These are phyloP conservation scores for Ophiocordyceps unilateralis DNA, from an alignment of 2,329 filamentous ascomycete genomes.

Conservation along the genomic window DNA sequence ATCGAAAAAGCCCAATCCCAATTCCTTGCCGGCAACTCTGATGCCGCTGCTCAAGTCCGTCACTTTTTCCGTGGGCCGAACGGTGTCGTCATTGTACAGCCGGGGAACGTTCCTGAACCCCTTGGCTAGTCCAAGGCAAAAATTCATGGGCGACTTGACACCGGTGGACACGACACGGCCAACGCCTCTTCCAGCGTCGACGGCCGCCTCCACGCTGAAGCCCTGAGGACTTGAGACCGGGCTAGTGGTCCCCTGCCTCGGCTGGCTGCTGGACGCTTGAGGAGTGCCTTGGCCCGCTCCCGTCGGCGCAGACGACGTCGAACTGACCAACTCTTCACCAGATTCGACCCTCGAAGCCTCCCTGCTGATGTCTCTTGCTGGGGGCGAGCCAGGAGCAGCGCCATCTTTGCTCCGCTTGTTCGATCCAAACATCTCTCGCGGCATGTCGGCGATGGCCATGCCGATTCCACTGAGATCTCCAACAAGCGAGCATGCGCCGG, in stretches of 20 bases:
- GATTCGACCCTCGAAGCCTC: conserved; percentile 2
- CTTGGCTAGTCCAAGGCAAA: conserved; percentile 64
- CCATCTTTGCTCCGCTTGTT: conserved; percentile 9
- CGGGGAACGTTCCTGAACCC: conserved; percentile 80
- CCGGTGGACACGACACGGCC: conserved; percentile 58
- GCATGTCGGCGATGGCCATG: conserved; percentile 66
- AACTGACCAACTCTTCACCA: conserved; percentile 1
- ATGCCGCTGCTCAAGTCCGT: conserved; percentile 62
- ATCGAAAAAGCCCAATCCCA: conserved; percentile 63
- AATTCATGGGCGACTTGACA: conserved; percentile 67
- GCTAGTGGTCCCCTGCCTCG: conserved; percentile 5
- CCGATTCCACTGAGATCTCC: conserved; percentile 67
- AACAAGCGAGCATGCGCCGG: conserved; percentile 60
- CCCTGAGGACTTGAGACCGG: conserved; percentile 7
- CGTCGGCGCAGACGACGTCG: background rate
- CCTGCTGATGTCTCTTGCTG: conserved; percentile 2
- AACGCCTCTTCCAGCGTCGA: conserved; percentile 50
- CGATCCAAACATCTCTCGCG: conserved; percentile 35
- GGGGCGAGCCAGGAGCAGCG: conserved; percentile 1
- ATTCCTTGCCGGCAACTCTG: conserved; percentile 60
- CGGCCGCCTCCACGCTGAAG: conserved; percentile 34
- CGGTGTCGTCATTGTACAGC: conserved; percentile 69
- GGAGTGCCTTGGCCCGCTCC: background rate
- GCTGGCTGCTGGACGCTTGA: conserved; percentile 2
- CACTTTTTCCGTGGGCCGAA: conserved; percentile 63